phyloP scores from a whole-genome alignment of 768 basidiomycete genomes.

The Hirschioporus abietinus region DNA sequence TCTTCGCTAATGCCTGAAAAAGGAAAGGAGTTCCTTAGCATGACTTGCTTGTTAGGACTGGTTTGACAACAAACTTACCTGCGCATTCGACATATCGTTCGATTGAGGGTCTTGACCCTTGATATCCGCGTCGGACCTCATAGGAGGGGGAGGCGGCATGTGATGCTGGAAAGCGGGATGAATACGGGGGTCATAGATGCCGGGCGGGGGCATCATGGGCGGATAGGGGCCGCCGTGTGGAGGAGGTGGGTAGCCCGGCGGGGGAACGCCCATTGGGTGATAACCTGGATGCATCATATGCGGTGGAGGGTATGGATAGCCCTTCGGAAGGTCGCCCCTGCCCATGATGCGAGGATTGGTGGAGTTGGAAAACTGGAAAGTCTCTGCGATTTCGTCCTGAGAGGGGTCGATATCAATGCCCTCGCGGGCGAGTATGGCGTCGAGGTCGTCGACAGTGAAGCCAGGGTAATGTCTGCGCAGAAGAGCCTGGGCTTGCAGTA shows the following conservation, averaged over 20 bases:
- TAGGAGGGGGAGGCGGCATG: slow-evolving; percentile 29
- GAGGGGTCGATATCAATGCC: slow-evolving; percentile 47
- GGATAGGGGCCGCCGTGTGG: slow-evolving; percentile 24
- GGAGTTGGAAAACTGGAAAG: slow-evolving; percentile 24
- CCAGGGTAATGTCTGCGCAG: slow-evolving; percentile 67
- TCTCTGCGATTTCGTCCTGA: slow-evolving; percentile 13
- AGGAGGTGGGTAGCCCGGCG: slow-evolving; percentile 41
- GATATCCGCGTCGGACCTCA: slow-evolving; percentile 32
- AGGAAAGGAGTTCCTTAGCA: background rate
- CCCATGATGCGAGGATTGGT: slow-evolving; percentile 13
- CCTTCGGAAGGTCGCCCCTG: slow-evolving; percentile 12
- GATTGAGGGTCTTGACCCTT: slow-evolving; percentile 77
- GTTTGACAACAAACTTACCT: slow-evolving; percentile 29
- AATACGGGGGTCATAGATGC: slow-evolving; percentile 50
- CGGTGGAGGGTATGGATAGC: slow-evolving; percentile 24
- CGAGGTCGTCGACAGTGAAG: slow-evolving; percentile 62
- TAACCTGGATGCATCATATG: slow-evolving; percentile 17
- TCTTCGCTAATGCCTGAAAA: slow-evolving; percentile 61
- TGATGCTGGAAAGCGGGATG: slow-evolving; percentile 54
- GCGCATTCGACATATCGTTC: slow-evolving; percentile 72
- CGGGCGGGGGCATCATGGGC: slow-evolving; percentile 26
- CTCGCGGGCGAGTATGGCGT: slow-evolving; percentile 58
- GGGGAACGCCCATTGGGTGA: slow-evolving; percentile 15
- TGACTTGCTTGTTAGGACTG: background rate
- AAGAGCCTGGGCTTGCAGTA: slow-evolving; percentile 72